A percentile compares a stretch with the other conserved stretches of the same genome.
phyloP scores from a whole-genome alignment of 148 eudicot species.

The Rhododendron ferrugineum region DNA sequence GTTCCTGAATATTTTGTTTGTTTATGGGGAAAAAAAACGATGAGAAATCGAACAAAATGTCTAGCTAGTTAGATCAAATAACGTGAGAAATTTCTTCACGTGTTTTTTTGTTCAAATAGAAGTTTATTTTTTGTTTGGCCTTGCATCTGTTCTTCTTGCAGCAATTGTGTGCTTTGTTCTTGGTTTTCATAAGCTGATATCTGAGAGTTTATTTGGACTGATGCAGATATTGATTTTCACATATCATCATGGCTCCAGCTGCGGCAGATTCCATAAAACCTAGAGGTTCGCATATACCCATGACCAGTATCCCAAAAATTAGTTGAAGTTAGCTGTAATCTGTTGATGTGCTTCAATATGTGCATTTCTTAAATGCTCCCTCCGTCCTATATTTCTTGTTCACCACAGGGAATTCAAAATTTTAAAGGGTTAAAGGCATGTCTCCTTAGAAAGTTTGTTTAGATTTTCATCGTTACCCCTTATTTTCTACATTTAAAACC shows the following conservation, averaged over 20 bases:
- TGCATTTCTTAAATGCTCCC: not conserved
- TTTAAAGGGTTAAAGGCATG: not conserved
- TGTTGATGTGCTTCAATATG: not conserved
- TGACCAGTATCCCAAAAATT: not conserved
- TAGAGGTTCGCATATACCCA: conserved; percentile 33
- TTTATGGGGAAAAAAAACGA: not conserved
- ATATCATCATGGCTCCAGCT: conserved; percentile 47
- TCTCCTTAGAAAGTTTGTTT: not conserved
- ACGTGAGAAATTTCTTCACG: not conserved
- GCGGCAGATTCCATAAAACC: conserved; percentile 41
- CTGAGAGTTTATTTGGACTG: not conserved
- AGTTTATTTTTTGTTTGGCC: not conserved
- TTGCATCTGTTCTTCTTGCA: not conserved
- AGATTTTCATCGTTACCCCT: not conserved
- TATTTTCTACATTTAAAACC: too few species aligned
- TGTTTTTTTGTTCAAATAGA: not conserved
- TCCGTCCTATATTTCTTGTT: not conserved
- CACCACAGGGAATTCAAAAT: not conserved
- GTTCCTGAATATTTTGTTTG: not conserved
- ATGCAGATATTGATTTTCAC: conserved; percentile 5
- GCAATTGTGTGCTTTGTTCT: not conserved
- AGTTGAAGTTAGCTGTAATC: not conserved
- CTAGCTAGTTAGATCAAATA: not conserved
- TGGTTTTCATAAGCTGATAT: not conserved
- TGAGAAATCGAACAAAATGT: not conserved